Percentiles rank a stretch among this genome's conserved stretches.
These are phyloP conservation scores for Alternaria panax DNA, from an alignment of 2,329 filamentous ascomycete species.

Conservation along the genomic window DNA sequence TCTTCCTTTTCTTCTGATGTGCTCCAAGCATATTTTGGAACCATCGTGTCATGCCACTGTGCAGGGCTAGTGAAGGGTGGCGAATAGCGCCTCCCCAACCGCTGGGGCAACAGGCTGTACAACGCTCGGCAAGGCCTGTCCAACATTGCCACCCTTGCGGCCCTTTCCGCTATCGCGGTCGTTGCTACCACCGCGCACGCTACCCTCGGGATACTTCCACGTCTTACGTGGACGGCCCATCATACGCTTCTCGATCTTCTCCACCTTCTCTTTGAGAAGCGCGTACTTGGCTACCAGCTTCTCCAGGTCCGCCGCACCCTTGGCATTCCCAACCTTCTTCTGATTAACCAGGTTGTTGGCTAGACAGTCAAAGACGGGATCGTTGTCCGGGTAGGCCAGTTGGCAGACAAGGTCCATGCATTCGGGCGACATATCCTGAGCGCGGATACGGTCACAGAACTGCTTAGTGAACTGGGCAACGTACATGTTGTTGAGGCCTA, in stretches of 20 bases:
- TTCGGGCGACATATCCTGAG: conserved; percentile 14
- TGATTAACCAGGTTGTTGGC: conserved; percentile 33
- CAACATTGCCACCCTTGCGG: not conserved
- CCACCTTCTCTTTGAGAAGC: conserved; percentile 13
- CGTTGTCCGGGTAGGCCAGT: conserved; percentile 25
- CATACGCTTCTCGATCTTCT: conserved; percentile 15
- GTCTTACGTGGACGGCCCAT: not conserved
- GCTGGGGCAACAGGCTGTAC: not conserved
- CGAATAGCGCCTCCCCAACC: not conserved
- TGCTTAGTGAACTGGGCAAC: conserved; percentile 41
- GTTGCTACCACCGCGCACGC: not conserved
- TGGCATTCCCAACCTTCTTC: not conserved
- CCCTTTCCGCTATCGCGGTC: not conserved
- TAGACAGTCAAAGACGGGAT: conserved; percentile 40
- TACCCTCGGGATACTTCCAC: not conserved
- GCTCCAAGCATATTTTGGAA: not conserved
- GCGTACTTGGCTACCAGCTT: conserved; percentile 13
- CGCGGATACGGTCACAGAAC: conserved; percentile 40
- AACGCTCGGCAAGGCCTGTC: not conserved
- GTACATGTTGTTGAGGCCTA: conserved; percentile 41
- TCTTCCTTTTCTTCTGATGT: not conserved
- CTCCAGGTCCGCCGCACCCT: conserved; percentile 6
- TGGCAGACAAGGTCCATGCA: conserved; percentile 31
- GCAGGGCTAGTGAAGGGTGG: not conserved
- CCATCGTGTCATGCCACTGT: not conserved